A percentile compares a stretch with the other conserved stretches of the same genome.
Conservation (phyloP, 164 flowering plant genomes). For the Vitis cinerea region DNA sequence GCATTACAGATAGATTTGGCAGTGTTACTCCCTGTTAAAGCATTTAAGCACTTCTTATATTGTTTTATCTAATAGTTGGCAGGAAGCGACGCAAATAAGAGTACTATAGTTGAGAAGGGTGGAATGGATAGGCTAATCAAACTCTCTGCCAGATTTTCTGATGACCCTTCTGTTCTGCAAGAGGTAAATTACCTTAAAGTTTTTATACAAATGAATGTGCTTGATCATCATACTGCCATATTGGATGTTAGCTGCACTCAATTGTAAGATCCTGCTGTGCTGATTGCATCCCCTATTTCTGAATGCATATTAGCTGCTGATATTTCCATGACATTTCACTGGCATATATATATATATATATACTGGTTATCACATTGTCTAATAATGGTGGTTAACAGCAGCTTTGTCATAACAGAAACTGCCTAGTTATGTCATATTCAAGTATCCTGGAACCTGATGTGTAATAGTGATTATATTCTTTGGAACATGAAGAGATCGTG, state of each 20-base stretch:
- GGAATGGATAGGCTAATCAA: slow-evolving; percentile 71
- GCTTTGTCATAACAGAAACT: no score
- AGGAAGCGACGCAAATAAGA: slow-evolving; percentile 89
- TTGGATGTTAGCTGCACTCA: no score
- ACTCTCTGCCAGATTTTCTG: slow-evolving; percentile 70
- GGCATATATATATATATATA: no score
- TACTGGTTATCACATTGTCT: no score
- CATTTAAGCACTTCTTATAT: slow-evolving; percentile 4
- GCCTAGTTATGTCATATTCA: not conserved
- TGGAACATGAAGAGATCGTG: no score
- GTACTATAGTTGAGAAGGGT: slow-evolving; percentile 62
- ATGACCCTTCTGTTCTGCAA: slow-evolving; percentile 81
- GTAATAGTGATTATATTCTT: not conserved
- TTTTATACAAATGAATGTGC: not conserved
- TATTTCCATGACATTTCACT: not conserved
- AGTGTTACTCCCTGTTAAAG: slow-evolving; percentile 6
- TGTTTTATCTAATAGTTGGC: slow-evolving; percentile 59
- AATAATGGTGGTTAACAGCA: no score
- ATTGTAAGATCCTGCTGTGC: no score
- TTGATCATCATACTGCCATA: not conserved
- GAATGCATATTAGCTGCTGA: not conserved
- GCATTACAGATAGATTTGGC: not conserved
- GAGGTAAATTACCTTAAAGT: slow-evolving; percentile 53
- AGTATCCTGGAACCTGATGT: not conserved
- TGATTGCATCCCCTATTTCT: not conserved